Base-by-base conservation (phyloP, 2,329 filamentous ascomycete species). In the Trichoderma lentiforme region DNA sequence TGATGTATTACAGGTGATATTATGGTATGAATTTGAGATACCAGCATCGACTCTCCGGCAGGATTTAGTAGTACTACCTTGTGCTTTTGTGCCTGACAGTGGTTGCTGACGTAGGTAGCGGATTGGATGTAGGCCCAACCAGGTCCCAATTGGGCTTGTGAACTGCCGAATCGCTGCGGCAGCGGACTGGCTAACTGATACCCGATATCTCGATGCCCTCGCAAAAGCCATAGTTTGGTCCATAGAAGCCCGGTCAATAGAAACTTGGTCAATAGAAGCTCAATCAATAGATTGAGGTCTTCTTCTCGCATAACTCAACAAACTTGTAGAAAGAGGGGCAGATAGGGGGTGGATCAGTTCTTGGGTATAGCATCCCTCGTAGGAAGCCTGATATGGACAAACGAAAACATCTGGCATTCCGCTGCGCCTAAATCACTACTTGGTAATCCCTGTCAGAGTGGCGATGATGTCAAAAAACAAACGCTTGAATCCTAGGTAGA, bases 401-500 rank as follows among this genome's bases (percentile, higher is more conserved):
- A 24, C 11, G 43, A 7, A 30, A 34, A 6, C 14, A 15, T 15
- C 8, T 36, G 15, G 15, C 28, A 14, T 53, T 60, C 14, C 39
- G 21, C 43, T 21, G 67, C 39, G 26, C 21, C 28, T 26, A 3
- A 51, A 47, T 36, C 15, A 53, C 56, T 47, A 58, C 34, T 70
- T n/a, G n/a, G n/a, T 47, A 8, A 39, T 70, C 58, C 28, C 39
- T 15, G 26, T 47, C 39, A 34, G 14, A n/a, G 30, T 14, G 34
- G 30, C 34, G 57, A 61, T 28, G 28, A 21, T 51, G 21, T 28
- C 57, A 53, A 53, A 62, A 62, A 70, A 30, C 56, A 61, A 61
- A 62, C 67, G 67, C 57, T 61, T 34, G 15, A 47, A 36, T 53
- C 76, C 47, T 64, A 78, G 56, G 63, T 36, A 47, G 62, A 57